Evolutionary conservation across 2,329 filamentous ascomycete species (phyloP).

Genomic region (Ramichloridium luteum): DNA sequence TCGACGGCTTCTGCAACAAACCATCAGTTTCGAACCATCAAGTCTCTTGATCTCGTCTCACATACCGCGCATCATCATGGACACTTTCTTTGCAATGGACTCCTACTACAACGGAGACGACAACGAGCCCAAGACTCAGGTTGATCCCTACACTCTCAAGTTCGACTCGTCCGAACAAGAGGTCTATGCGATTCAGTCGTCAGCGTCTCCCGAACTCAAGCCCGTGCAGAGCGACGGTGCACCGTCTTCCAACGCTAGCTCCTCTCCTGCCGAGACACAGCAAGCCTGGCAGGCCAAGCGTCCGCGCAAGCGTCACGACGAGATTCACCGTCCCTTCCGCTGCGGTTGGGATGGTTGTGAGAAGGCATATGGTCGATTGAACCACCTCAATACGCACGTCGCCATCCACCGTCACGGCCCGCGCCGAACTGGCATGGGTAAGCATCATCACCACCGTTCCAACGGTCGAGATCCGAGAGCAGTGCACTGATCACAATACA

Average conservation of each 20-base stretch:
- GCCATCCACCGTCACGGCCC: not conserved
- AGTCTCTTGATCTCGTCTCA: too few relatives aligned
- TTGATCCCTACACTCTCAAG: not conserved
- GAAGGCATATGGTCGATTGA: not conserved
- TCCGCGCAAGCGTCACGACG: not conserved
- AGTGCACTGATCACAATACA: too few relatives aligned
- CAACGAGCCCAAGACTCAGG: not conserved
- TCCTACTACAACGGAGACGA: not conserved
- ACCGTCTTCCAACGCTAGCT: not conserved
- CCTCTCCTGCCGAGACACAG: not conserved
- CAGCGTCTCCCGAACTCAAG: too few relatives aligned
- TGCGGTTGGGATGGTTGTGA: conserved; percentile 1
- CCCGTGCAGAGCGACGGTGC: too few relatives aligned
- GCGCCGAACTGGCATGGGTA: not conserved
- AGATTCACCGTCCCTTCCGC: not conserved
- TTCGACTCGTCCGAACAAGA: not conserved
- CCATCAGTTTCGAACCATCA: too few relatives aligned
- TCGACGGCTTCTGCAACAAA: too few relatives aligned
- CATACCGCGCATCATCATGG: not conserved
- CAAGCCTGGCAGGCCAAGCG: not conserved
- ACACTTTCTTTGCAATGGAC: not conserved
- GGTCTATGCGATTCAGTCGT: not conserved
- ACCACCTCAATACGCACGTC: conserved; percentile 1
- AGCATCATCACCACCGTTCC: too few relatives aligned
- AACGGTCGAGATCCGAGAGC: too few relatives aligned